Conservation (phyloP, 2,329 filamentous ascomycete genomes). For the Fusarium newnesense region DNA sequence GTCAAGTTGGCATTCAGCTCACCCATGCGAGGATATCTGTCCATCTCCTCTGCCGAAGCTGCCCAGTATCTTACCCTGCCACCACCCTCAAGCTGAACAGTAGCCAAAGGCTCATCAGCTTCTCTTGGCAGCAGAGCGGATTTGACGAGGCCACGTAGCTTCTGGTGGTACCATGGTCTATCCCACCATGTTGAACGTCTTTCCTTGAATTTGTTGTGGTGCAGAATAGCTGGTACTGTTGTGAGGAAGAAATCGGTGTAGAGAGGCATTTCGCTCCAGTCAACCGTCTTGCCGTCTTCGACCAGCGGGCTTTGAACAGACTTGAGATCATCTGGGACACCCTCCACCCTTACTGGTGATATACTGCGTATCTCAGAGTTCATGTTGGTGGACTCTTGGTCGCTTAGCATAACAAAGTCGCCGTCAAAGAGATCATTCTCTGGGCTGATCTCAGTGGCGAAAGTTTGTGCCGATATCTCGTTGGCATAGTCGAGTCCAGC, state of each 20-base stretch:
- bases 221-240: not conserved
- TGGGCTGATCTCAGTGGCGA: not conserved
- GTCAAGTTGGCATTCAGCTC: not conserved
- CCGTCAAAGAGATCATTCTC: not conserved
- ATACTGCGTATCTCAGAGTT: not conserved
- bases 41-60: not conserved
- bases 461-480: not conserved
- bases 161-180: conserved; percentile 2
- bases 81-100: not conserved
- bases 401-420: not conserved
- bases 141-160: not conserved
- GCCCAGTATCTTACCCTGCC: conserved; percentile 8
- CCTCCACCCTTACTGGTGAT: not conserved
- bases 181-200: not conserved
- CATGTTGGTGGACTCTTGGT: not conserved
- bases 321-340: not conserved
- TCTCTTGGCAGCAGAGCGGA: not conserved
- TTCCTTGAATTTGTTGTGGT: not conserved
- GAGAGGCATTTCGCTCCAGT: not conserved
- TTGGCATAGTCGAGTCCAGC: not conserved
- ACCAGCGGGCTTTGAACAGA: not conserved
- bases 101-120: not conserved
- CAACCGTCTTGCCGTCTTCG: not conserved
- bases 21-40: not conserved
- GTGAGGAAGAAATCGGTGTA: not conserved